phyloP scores from a whole-genome alignment of 2,329 filamentous ascomycete genomes.

The Sarocladiaceae sp. region DNA sequence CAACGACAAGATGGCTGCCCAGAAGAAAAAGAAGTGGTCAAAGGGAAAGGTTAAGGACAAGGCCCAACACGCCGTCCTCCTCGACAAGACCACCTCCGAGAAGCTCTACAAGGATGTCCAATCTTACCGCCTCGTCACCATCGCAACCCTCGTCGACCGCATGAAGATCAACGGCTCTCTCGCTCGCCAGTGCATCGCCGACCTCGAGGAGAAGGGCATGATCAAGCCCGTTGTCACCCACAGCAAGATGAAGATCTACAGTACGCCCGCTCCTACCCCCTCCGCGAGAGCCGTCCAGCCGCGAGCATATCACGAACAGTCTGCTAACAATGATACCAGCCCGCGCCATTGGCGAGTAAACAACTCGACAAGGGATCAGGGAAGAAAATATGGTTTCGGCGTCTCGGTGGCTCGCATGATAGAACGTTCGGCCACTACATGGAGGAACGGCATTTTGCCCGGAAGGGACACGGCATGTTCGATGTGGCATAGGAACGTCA shows the following conservation, averaged over 20 bases:
- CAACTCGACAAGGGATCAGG: slow-evolving; percentile 26
- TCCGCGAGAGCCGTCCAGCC: no score
- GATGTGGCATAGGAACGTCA: slow-evolving; percentile 32
- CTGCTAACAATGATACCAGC: slow-evolving; percentile 36
- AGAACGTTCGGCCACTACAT: slow-evolving; percentile 22
- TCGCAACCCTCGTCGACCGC: slow-evolving; percentile 96
- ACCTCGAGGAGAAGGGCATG: slow-evolving; percentile 95
- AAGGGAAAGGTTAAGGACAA: slow-evolving; percentile 94
- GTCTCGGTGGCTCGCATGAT: slow-evolving; percentile 30
- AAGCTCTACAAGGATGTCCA: slow-evolving; percentile 99
- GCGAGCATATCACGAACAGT: neutral
- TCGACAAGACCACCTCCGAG: slow-evolving; percentile 96
- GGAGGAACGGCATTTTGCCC: slow-evolving; percentile 17
- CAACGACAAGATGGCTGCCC: slow-evolving; percentile 35
- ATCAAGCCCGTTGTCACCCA: slow-evolving; percentile 98
- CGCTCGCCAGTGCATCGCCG: slow-evolving; percentile 79
- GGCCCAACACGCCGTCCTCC: slow-evolving; percentile 97
- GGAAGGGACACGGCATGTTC: slow-evolving; percentile 34
- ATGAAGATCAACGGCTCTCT: slow-evolving; percentile 99
- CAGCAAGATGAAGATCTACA: slow-evolving; percentile 99
- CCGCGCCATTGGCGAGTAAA: slow-evolving; percentile 52
- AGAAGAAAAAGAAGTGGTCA: slow-evolving; percentile 48
- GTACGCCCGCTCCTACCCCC: slow-evolving; percentile 42
- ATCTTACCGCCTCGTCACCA: slow-evolving; percentile 98
- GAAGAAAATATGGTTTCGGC: slow-evolving; percentile 28